Percentiles rank a stretch among this genome's conserved stretches.
Conservation (phyloP, 2,329 filamentous ascomycete species). For the Cladosporium cucumerinum region DNA sequence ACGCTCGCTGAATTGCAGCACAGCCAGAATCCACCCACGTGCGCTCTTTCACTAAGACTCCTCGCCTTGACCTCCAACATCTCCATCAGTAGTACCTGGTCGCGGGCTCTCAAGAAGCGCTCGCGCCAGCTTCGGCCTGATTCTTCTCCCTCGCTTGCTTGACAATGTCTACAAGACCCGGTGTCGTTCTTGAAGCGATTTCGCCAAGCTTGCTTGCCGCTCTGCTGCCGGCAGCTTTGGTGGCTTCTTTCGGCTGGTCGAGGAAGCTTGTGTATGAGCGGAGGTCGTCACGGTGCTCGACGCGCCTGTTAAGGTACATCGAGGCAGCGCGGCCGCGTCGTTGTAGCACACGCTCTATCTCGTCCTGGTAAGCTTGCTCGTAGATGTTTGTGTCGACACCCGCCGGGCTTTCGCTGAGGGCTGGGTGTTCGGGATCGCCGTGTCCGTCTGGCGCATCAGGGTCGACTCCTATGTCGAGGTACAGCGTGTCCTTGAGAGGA, state of each 20-base stretch:
- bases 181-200: background rate
- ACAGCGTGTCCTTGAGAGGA: conserved; percentile 61
- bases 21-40: background rate
- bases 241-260: conserved; percentile 13
- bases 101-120: background rate
- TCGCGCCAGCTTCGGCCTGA: conserved; percentile 3
- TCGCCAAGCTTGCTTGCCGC: conserved; percentile 7
- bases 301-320: conserved; percentile 54
- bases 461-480: conserved; percentile 68
- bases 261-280: conserved; percentile 30
- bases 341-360: conserved; percentile 68
- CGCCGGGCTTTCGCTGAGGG: conserved; percentile 80
- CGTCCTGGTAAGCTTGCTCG: conserved; percentile 78
- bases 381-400: conserved; percentile 85
- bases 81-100: too few relatives aligned
- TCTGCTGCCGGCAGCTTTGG: conserved; percentile 3
- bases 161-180: background rate
- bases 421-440: conserved; percentile 24
- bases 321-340: conserved; percentile 49
- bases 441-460: conserved; percentile 24
- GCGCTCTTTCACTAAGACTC: background rate
- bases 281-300: conserved; percentile 44
- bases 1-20: conserved; percentile 6
- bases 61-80: background rate
- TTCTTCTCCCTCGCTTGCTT: conserved; percentile 12